Base-by-base conservation (phyloP, 441 rosid genomes). In the Corymbia calophylla region DNA sequence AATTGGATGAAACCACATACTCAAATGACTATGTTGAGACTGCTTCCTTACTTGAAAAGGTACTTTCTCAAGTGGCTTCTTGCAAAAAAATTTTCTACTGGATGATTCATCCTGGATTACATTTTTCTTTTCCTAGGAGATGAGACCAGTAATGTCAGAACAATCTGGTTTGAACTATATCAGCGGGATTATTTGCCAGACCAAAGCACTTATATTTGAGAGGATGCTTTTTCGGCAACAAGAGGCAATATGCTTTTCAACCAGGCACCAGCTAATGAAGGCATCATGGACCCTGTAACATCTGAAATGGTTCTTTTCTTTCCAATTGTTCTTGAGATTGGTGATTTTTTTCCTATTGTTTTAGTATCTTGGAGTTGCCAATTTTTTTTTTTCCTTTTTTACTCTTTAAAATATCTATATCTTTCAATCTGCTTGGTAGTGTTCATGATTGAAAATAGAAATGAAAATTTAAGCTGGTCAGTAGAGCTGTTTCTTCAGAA, bases 191-290 rank as follows among this genome's bases (percentile, higher is more conserved):
- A 93, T 97, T 90, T 95, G 98, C 92, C 95, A 93, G 91, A 94
- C 94, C 85, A 97, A 98, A 93, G 93, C 91, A 91, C 93, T 95
- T 89, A 95, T 94, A 92, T 96, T 98, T 93, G 99, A 98, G 94
- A 95, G 99, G 93, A 96, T 98, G 98, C 90, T 98, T 91, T 98
- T 98, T 93, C 99, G 99, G 97, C 99, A 88, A 98, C 99, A 89
- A 96, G 99, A 93, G 99, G 99, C 91, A 98, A 98, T 93, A 95
- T 98, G 99, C 98, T 97, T 93, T 98, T 98, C 94, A 97, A 96
- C 91, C 99, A 95, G 93, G 95, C 99, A 64, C 92, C 96, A 39
- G 98, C 99, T 86, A 97, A 94, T 92, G 99, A 97, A 94, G 99
- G 94, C 91, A 95, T 97, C 93, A 91, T 96, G 97, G 99, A 98